Evolutionary conservation across 768 basidiomycete species (phyloP).

Genomic region (Trametes villosa): DNA sequence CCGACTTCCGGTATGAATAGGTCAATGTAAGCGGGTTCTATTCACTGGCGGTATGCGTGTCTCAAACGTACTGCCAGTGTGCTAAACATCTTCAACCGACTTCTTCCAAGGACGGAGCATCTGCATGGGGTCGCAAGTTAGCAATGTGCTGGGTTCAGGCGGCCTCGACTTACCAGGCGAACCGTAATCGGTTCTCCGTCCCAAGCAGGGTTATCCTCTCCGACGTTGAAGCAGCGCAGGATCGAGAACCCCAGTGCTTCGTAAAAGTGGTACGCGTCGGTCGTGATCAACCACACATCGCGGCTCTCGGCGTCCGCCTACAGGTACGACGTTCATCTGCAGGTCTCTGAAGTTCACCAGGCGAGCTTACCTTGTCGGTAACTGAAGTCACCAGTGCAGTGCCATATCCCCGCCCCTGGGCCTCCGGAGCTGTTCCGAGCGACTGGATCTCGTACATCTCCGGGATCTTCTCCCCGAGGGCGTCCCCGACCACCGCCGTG

Average conservation of each 20-base stretch:
- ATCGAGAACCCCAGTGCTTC: constrained; percentile 19
- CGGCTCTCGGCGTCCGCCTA: constrained; percentile 22
- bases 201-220: constrained; percentile 23
- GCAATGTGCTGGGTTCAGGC: too few relatives aligned
- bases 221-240: not conserved
- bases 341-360: not conserved
- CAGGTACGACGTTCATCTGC: not conserved
- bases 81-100: too few relatives aligned
- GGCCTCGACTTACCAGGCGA: not conserved
- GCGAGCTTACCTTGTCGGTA: not conserved
- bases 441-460: constrained; percentile 17
- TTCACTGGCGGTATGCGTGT: too few relatives aligned
- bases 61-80: too few relatives aligned
- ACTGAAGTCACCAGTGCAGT: constrained; percentile 14
- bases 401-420: constrained; percentile 21
- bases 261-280: constrained; percentile 25
- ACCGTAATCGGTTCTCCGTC: not conserved
- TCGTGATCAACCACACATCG: constrained; percentile 16
- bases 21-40: too few relatives aligned
- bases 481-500: not conserved
- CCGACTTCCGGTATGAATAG: too few relatives aligned
- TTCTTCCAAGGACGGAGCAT: not conserved
- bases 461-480: constrained; percentile 3
- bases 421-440: constrained; percentile 12
- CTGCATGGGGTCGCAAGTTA: not conserved